phyloP scores from a whole-genome alignment of 2,329 filamentous ascomycete species.

The Colletotrichum liaoningense region DNA sequence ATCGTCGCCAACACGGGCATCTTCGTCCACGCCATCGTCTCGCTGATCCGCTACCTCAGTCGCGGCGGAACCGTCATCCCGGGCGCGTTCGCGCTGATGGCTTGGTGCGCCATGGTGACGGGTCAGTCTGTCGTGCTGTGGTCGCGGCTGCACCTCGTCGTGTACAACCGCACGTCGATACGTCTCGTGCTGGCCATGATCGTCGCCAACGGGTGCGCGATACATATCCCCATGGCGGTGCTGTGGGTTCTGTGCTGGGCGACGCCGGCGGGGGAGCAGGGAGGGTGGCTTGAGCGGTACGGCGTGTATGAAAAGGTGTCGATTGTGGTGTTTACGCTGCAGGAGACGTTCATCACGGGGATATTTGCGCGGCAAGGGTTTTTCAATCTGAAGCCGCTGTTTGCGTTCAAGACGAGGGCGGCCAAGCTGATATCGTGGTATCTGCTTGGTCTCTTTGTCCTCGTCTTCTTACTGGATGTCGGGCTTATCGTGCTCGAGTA shows the following conservation, averaged over 20 bases:
- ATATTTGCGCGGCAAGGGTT: constrained; percentile 65
- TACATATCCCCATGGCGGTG: constrained; percentile 61
- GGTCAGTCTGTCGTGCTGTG: constrained; percentile 46
- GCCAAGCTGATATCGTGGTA: constrained; percentile 50
- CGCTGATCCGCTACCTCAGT: constrained; percentile 53
- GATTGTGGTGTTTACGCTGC: constrained; percentile 66
- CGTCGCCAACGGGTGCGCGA: constrained; percentile 57
- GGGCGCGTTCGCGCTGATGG: constrained; percentile 20
- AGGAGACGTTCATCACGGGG: constrained; percentile 64
- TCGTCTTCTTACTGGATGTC: constrained; percentile 54
- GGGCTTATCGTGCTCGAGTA: constrained; percentile 51
- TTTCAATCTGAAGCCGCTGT: constrained; percentile 25
- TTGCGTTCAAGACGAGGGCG: constrained; percentile 51
- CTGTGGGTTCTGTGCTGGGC: constrained; percentile 57
- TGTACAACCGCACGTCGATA: constrained; percentile 41
- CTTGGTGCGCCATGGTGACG: constrained; percentile 68
- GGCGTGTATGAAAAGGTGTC: constrained; percentile 65
- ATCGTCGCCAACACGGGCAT: constrained; percentile 49
- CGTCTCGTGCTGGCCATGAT: constrained; percentile 60
- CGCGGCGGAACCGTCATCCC: constrained; percentile 57
- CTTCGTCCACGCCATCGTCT: constrained; percentile 65
- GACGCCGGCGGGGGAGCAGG: constrained; percentile 36
- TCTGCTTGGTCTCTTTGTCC: constrained; percentile 49
- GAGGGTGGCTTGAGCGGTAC: constrained; percentile 43
- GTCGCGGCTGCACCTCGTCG: constrained; percentile 67